Percentiles rank a stretch among this genome's conserved stretches.
phyloP scores from a whole-genome alignment of 176 grass and related monocot genomes.

The Poa annua region DNA sequence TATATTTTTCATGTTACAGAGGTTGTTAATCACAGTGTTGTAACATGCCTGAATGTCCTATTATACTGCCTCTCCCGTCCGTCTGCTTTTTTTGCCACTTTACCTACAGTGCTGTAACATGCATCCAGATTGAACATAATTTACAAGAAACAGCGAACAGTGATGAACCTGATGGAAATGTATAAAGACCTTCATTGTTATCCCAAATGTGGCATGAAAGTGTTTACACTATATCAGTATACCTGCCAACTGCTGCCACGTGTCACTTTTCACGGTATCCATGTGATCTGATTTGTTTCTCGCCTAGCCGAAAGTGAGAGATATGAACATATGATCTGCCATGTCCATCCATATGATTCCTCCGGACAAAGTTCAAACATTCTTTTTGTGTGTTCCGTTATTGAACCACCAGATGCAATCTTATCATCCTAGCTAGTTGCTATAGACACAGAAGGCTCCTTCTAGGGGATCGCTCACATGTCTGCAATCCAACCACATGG shows the following conservation, averaged over 20 bases:
- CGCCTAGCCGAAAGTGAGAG: constrained; percentile 42
- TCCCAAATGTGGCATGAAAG: not conserved
- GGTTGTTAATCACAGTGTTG: constrained; percentile 44
- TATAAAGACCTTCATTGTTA: not conserved
- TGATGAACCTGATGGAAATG: not conserved
- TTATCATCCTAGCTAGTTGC: constrained; percentile 44
- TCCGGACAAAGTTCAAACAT: constrained; percentile 49
- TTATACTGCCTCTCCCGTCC: constrained; percentile 18
- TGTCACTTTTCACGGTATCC: constrained; percentile 23
- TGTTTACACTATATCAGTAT: not conserved
- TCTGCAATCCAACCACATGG: constrained; percentile 45
- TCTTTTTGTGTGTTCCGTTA: constrained; percentile 48
- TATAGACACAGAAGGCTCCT: constrained; percentile 33
- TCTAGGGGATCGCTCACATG: constrained; percentile 50
- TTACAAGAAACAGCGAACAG: constrained; percentile 5
- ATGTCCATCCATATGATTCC: constrained; percentile 57
- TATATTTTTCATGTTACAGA: constrained; percentile 41
- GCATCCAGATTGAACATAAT: constrained; percentile 34
- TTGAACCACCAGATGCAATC: constrained; percentile 48
- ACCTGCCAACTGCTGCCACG: not conserved
- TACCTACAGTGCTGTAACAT: constrained; percentile 43
- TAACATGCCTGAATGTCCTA: constrained; percentile 45
- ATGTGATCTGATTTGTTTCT: constrained; percentile 33
- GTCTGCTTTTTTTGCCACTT: not conserved
- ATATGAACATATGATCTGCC: constrained; percentile 43